These are phyloP conservation scores for Termitomyces sp. DNA, from an alignment of 768 basidiomycete genomes.

Conservation along the genomic window DNA sequence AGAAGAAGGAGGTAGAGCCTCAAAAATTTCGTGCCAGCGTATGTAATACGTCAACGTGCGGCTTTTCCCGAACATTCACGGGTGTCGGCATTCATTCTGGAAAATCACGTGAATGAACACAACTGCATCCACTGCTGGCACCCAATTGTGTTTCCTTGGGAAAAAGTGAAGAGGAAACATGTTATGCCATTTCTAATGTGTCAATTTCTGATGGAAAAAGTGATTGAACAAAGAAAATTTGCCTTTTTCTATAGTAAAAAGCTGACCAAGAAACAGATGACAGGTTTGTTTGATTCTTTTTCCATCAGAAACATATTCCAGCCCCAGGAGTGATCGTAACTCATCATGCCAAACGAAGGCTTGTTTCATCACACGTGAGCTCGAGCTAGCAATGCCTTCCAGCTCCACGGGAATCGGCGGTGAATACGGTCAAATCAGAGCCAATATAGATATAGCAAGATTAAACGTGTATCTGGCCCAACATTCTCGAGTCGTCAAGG, in stretches of 20 bases:
- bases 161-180: too few relatives aligned
- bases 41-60: slow-evolving; percentile 29
- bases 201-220: too few relatives aligned
- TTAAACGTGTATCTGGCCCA: slow-evolving; percentile 63
- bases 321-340: too few relatives aligned
- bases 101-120: neutral
- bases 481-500: slow-evolving; percentile 47
- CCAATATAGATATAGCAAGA: slow-evolving; percentile 56
- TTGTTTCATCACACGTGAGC: neutral
- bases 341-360: neutral
- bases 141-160: too few relatives aligned
- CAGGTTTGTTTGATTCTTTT: too few relatives aligned
- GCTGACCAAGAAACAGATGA: too few relatives aligned
- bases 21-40: slow-evolving; percentile 37
- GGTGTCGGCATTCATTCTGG: slow-evolving; percentile 1
- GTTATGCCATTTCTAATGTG: too few relatives aligned
- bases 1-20: slow-evolving; percentile 32
- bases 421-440: slow-evolving; percentile 70
- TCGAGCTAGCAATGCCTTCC: slow-evolving; percentile 17
- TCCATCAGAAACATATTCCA: too few relatives aligned
- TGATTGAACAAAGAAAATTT: too few relatives aligned
- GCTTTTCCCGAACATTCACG: slow-evolving; percentile 32
- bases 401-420: slow-evolving; percentile 49
- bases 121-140: too few relatives aligned
- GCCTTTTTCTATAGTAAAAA: too few relatives aligned